A percentile compares a stretch with the other conserved stretches of the same genome.
Evolutionary conservation across 768 basidiomycete species (phyloP).

Genomic region (Brasilioporus rufonigricans): DNA sequence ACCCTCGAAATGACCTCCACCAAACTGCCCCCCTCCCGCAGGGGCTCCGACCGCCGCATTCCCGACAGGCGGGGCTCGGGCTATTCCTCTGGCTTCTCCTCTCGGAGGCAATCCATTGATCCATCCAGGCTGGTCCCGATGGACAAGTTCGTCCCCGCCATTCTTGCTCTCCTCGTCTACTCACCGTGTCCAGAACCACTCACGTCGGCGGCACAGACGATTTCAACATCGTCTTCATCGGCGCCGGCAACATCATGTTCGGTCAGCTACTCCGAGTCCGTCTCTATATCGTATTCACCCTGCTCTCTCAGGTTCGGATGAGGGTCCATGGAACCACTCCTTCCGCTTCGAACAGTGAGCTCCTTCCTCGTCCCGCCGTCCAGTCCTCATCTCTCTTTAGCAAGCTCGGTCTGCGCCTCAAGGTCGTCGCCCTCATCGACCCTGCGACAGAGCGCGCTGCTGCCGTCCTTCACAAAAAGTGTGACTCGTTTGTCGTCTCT

Average conservation of each 20-base stretch:
- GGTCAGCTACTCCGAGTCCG: constrained; percentile 43
- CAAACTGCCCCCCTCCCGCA: constrained; percentile 37
- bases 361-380: neutral
- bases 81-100: constrained; percentile 42
- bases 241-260: constrained; percentile 99
- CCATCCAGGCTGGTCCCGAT: constrained; percentile 73
- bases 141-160: constrained; percentile 57
- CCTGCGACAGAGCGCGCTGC: constrained; percentile 81
- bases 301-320: constrained; percentile 61
- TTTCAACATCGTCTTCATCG: constrained; percentile 94
- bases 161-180: neutral
- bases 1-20: constrained; percentile 33
- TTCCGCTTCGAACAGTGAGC: constrained; percentile 86
- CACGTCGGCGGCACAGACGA: constrained; percentile 60
- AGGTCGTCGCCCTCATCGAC: constrained; percentile 93
- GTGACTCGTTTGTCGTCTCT: constrained; percentile 88
- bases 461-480: constrained; percentile 82
- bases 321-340: constrained; percentile 92
- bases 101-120: constrained; percentile 73
- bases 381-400: constrained; percentile 37
- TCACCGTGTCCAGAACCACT: constrained; percentile 38
- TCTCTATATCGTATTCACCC: constrained; percentile 5
- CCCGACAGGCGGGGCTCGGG: constrained; percentile 51
- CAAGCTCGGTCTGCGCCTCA: constrained; percentile 94
- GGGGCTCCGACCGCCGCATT: constrained; percentile 42